Conservation (phyloP, 805 yeast genomes). For the Starmerella geochares region DNA sequence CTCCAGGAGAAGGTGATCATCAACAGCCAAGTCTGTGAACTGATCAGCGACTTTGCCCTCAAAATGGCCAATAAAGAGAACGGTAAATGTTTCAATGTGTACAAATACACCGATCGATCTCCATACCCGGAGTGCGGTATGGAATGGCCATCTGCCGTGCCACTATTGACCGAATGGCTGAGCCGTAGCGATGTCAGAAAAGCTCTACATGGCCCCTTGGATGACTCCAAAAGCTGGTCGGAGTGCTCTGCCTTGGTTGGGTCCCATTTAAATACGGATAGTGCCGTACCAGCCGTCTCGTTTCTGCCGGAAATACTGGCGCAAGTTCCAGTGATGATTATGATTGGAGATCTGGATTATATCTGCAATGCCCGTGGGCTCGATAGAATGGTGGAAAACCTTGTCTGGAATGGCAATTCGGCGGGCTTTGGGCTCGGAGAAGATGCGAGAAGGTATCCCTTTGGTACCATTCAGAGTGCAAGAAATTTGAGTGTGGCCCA, state of each 20-base stretch:
- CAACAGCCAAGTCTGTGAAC: conserved; percentile 32
- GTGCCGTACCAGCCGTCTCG: conserved; percentile 50
- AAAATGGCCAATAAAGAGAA: conserved; percentile 10
- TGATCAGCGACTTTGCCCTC: conserved; percentile 31
- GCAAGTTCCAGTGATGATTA: conserved; percentile 53
- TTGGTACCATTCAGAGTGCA: conserved; percentile 31
- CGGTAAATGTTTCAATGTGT: conserved; percentile 60
- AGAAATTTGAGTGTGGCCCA: conserved; percentile 68
- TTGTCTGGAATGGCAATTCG: conserved; percentile 52
- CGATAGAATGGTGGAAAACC: conserved; percentile 48
- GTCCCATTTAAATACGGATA: conserved; percentile 39
- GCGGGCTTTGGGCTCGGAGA: conserved; percentile 22
- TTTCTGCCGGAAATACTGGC: conserved; percentile 58
- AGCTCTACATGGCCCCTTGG: conserved; percentile 40
- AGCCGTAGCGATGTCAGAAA: conserved; percentile 37
- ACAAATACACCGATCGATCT: conserved; percentile 64
- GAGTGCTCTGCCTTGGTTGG: conserved; percentile 68
- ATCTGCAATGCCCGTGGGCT: conserved; percentile 79
- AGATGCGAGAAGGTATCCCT: neutral
- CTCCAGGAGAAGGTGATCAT: conserved; percentile 22
- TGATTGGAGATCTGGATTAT: conserved; percentile 80
- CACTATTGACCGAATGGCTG: conserved; percentile 43
- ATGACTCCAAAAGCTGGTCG: conserved; percentile 41
- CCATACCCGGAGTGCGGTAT: conserved; percentile 77
- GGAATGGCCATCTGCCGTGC: conserved; percentile 76